Base-by-base conservation (phyloP, 371 early-diverging fungal genomes). In the Mucor plumbeus region DNA sequence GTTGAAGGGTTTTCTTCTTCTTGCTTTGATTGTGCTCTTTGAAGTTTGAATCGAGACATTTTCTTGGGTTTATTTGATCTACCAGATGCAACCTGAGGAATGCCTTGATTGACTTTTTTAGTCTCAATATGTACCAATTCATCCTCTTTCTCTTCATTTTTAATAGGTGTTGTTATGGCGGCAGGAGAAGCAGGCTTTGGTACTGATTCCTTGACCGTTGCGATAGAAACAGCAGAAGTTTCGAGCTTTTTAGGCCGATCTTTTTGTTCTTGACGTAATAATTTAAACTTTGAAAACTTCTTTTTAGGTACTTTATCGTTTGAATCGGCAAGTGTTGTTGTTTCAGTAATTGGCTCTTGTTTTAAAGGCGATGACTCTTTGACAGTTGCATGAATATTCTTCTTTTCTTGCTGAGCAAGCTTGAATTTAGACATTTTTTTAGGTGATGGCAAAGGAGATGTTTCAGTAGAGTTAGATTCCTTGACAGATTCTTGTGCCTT, bases 11-110 rank as follows among this genome's bases (percentile, higher is more conserved):
- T 26, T 26, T 26, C 53, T 19, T 21, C 59, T 4, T 58, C 61
- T 38, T 19, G 39, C 21, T 69, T 66, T 17, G 57, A 34, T 43
- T 56, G 64, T 15, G 61, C 47, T 21, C 66, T 53, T 44, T 41
- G 58, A 34, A 64, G 65, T 55, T 78, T 78, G 53, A 78, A 75
- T 19, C 66, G 68, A n/a, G 79, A 79, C 43, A 60, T n/a, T 43
- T 76, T 73, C 62, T 69, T 71, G 31, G 63, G 59, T 26, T 61
- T 48, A 13, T 13, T 54, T 17, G 26, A 26, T 26, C 68, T 17
- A 1, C 39, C 57, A 14, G 21, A 36, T 2, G 47, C 41, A 10
- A 40, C 35, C 50, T 35, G 40, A 17, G 60, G 11, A 34, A 33
- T 21, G 31, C 33, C 39, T 43, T 26, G 48, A 36, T 56, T 26